phyloP scores from a whole-genome alignment of 2,329 filamentous ascomycete species.

The Cladosporium austrohemisphaericum region DNA sequence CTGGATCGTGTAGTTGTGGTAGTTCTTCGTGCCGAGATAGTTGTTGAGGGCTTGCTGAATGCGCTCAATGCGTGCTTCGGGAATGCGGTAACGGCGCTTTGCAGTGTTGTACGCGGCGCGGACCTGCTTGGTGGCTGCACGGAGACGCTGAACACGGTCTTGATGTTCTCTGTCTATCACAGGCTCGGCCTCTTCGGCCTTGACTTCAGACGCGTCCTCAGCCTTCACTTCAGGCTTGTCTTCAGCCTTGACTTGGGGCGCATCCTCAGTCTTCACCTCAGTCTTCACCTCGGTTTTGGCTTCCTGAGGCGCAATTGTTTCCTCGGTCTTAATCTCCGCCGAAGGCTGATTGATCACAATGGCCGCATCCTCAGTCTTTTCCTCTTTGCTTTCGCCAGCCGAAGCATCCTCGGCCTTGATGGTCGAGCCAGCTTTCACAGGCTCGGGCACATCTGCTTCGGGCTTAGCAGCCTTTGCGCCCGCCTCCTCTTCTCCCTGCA shows the following conservation, averaged over 20 bases:
- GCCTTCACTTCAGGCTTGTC: neutral
- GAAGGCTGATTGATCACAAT: constrained; percentile 15
- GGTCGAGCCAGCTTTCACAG: constrained; percentile 21
- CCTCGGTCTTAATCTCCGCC: neutral
- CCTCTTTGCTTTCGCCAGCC: constrained; percentile 21
- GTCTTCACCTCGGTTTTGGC: constrained; percentile 6
- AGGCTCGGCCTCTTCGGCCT: neutral
- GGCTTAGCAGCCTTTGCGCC: constrained; percentile 26
- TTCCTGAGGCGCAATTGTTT: neutral
- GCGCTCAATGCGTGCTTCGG: constrained; percentile 64
- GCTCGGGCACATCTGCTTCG: constrained; percentile 34
- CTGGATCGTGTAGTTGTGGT: constrained; percentile 95
- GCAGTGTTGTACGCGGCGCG: constrained; percentile 78
- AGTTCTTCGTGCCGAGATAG: constrained; percentile 85
- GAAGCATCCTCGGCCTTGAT: constrained; percentile 12
- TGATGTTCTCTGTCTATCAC: constrained; percentile 16
- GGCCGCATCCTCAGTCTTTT: constrained; percentile 7
- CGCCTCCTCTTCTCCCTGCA: constrained; percentile 46
- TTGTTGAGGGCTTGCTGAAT: constrained; percentile 70
- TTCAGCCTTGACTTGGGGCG: constrained; percentile 14
- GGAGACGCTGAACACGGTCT: constrained; percentile 33
- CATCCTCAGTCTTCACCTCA: neutral
- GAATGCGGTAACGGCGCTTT: constrained; percentile 81
- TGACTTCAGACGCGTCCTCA: constrained; percentile 9
- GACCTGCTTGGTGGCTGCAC: constrained; percentile 51